Percentiles rank a stretch among this genome's conserved stretches.
These are phyloP conservation scores for Choiromyces venosus DNA, from an alignment of 495 filamentous ascomycete species.

Conservation along the genomic window DNA sequence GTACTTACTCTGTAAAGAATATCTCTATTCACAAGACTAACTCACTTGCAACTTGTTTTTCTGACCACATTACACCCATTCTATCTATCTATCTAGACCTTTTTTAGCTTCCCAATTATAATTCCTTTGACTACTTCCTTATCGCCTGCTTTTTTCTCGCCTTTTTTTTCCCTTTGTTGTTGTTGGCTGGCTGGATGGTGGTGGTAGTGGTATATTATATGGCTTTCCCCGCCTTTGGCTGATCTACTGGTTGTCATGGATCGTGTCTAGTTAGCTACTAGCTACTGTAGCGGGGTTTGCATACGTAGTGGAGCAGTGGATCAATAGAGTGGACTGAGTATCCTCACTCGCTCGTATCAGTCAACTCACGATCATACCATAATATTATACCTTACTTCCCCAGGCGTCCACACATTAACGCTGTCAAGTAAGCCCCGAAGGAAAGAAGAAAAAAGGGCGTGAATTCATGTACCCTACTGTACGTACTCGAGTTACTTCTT, in stretches of 20 bases:
- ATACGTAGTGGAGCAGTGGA: neutral
- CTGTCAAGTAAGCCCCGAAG: neutral
- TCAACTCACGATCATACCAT: neutral
- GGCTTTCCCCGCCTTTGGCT: neutral
- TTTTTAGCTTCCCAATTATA: neutral
- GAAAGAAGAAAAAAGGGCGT: neutral
- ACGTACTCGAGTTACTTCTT: neutral
- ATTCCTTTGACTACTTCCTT: neutral
- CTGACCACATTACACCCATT: neutral
- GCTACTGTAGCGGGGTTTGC: neutral
- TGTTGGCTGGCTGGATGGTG: neutral
- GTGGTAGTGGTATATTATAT: neutral
- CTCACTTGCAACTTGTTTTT: neutral
- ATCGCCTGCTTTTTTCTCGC: neutral
- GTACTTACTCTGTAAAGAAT: neutral
- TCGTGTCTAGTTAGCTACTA: neutral
- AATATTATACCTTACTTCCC: neutral
- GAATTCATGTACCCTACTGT: neutral
- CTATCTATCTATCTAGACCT: neutral
- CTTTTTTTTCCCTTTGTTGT: neutral
- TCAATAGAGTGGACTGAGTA: neutral
- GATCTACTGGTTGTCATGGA: neutral
- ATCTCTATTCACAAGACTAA: neutral
- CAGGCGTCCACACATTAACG: neutral
- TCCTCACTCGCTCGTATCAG: neutral